These are phyloP conservation scores for Phaeophleospora eucalypticola DNA, from an alignment of 2,329 filamentous ascomycete species.

Conservation along the genomic window DNA sequence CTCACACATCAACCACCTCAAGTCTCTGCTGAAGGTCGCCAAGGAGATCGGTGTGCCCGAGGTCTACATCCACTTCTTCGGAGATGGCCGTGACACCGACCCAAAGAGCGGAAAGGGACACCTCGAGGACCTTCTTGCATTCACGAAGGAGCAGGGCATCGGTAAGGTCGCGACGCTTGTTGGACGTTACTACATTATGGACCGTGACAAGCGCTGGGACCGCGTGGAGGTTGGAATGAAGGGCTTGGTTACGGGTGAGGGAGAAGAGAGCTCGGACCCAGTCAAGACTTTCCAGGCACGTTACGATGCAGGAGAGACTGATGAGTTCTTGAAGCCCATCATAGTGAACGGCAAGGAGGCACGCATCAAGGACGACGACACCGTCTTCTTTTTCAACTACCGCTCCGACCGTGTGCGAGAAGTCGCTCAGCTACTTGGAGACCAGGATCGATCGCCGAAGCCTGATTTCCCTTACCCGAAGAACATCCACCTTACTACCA, in stretches of 20 bases:
- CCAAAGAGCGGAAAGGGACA: constrained; percentile 88
- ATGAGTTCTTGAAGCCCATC: constrained; percentile 98
- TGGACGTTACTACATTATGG: constrained; percentile 97
- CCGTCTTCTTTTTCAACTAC: constrained; percentile 99
- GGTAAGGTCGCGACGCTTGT: constrained; percentile 91
- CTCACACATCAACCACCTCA: constrained; percentile 90
- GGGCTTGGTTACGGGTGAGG: constrained; percentile 79
- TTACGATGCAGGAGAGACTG: constrained; percentile 83
- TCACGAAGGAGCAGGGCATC: constrained; percentile 74
- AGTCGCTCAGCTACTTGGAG: constrained; percentile 88
- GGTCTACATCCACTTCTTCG: constrained; percentile 98
- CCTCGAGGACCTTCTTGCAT: constrained; percentile 79
- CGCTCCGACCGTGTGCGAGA: constrained; percentile 95
- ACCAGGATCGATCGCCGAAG: constrained; percentile 82
- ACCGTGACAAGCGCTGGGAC: constrained; percentile 99
- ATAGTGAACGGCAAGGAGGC: constrained; percentile 82
- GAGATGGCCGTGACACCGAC: constrained; percentile 94
- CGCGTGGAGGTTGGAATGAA: constrained; percentile 85
- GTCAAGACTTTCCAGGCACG: constrained; percentile 81
- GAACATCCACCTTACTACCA: constrained; percentile 81
- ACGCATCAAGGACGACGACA: constrained; percentile 87
- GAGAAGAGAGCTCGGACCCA: constrained; percentile 78
- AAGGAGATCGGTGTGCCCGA: constrained; percentile 83
- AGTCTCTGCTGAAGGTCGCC: constrained; percentile 80
- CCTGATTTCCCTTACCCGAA: constrained; percentile 93